phyloP scores from a whole-genome alignment of 495 filamentous ascomycete species.

The Clohesyomyces aquaticus region DNA sequence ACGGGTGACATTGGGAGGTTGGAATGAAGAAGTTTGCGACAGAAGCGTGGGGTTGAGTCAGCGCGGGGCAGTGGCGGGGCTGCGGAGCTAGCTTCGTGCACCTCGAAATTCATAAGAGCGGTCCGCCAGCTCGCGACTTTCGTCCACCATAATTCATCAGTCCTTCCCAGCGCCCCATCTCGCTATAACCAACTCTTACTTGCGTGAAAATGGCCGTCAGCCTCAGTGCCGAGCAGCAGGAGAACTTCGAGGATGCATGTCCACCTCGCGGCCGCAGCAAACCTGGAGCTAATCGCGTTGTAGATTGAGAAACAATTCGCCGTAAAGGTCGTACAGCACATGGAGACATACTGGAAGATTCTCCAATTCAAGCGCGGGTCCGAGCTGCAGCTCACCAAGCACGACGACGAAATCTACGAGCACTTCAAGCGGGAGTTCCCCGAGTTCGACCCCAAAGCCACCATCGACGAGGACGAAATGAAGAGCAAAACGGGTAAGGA shows the following conservation, averaged over 20 bases:
- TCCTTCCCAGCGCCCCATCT: no score
- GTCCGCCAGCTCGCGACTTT: not conserved
- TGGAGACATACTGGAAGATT: slow-evolving; percentile 95
- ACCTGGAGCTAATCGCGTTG: not conserved
- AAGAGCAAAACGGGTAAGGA: slow-evolving; percentile 98
- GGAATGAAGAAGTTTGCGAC: slow-evolving; percentile 17
- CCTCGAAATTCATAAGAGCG: not conserved
- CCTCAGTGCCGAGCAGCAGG: slow-evolving; percentile 69
- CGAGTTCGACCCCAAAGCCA: slow-evolving; percentile 79
- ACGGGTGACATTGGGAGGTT: slow-evolving; percentile 35
- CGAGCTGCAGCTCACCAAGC: slow-evolving; percentile 81
- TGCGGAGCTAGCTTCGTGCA: not conserved
- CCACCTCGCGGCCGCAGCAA: slow-evolving; percentile 18
- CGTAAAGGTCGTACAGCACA: slow-evolving; percentile 95
- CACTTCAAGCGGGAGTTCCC: slow-evolving; percentile 87
- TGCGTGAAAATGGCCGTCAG: slow-evolving; percentile 51
- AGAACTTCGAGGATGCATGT: slow-evolving; percentile 78
- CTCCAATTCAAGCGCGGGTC: slow-evolving; percentile 88
- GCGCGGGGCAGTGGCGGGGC: slow-evolving; percentile 21
- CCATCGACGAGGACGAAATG: slow-evolving; percentile 91
- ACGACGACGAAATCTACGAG: slow-evolving; percentile 91
- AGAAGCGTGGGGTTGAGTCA: slow-evolving; percentile 38
- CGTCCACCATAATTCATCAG: not conserved
- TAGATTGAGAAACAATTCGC: slow-evolving; percentile 99
- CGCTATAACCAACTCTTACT: no score